phyloP scores from a whole-genome alignment of 2,329 filamentous ascomycete genomes.

The Ascochyta pisi region DNA sequence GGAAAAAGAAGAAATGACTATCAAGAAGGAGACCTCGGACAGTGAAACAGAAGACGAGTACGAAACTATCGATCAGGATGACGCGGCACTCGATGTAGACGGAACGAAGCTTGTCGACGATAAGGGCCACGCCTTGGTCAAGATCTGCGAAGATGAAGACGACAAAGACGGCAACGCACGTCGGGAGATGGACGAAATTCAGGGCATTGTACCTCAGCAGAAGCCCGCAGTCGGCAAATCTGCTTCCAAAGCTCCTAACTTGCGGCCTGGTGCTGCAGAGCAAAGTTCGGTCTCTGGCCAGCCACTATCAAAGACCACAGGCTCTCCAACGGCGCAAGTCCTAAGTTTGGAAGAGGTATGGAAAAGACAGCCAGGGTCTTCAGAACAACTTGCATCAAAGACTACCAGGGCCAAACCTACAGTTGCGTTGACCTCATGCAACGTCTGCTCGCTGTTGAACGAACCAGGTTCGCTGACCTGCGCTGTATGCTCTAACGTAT shows the following conservation, averaged over 20 bases:
- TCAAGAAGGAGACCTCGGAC: slow-evolving; percentile 48
- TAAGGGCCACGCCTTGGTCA: slow-evolving; percentile 70
- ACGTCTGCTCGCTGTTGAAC: slow-evolving; percentile 74
- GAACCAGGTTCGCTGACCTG: slow-evolving; percentile 64
- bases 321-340: slow-evolving; percentile 10
- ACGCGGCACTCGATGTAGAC: slow-evolving; percentile 69
- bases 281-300: not conserved
- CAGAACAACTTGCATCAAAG: not conserved
- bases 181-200: slow-evolving; percentile 73
- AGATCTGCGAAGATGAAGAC: slow-evolving; percentile 75
- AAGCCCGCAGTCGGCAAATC: not conserved
- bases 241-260: not conserved
- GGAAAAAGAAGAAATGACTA: slow-evolving; percentile 44
- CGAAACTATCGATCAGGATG: slow-evolving; percentile 44
- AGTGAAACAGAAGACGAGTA: slow-evolving; percentile 47
- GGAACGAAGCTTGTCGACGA: slow-evolving; percentile 70
- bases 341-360: slow-evolving; percentile 28
- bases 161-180: slow-evolving; percentile 45
- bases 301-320: not conserved
- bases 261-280: not conserved
- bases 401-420: slow-evolving; percentile 7
- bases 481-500: slow-evolving; percentile 72
- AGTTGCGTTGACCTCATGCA: slow-evolving; percentile 51
- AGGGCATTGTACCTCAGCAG: slow-evolving; percentile 48
- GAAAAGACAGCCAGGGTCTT: slow-evolving; percentile 22